Evolutionary conservation across 768 basidiomycete species (phyloP).

Genomic region (Xanthoconium stramineum): DNA sequence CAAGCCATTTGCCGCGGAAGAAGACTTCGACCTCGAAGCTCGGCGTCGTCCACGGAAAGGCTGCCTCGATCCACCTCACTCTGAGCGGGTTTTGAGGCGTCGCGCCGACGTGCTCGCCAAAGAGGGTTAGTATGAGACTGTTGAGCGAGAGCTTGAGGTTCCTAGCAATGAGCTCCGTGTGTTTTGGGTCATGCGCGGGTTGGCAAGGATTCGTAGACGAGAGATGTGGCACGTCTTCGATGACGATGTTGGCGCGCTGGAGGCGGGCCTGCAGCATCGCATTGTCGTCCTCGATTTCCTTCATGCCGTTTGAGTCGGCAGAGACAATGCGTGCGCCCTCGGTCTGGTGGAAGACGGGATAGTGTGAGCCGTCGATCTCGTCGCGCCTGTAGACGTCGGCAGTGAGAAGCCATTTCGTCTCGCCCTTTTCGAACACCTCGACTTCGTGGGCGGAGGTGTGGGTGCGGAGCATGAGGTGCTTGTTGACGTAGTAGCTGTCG

Average conservation of each 20-base stretch:
- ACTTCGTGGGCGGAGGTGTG: constrained; percentile 99
- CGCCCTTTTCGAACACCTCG: constrained; percentile 75
- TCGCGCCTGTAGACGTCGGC: constrained; percentile 98
- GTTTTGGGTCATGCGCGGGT: constrained; percentile 65
- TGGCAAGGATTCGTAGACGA: constrained; percentile 80
- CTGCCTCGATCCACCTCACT: constrained; percentile 96
- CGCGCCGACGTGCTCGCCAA: constrained; percentile 56
- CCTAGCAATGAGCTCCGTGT: constrained; percentile 70
- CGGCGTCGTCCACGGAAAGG: constrained; percentile 96
- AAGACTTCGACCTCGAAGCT: constrained; percentile 98
- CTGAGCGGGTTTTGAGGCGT: constrained; percentile 66
- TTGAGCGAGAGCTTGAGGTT: constrained; percentile 92
- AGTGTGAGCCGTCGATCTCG: constrained; percentile 96
- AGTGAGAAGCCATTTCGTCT: constrained; percentile 84
- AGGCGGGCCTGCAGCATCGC: constrained; percentile 56
- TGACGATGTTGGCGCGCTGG: constrained; percentile 70
- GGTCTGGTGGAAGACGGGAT: constrained; percentile 98
- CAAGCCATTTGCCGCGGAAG: constrained; percentile 95
- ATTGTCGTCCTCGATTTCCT: constrained; percentile 71
- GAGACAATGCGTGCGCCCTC: constrained; percentile 88
- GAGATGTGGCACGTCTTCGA: constrained; percentile 80
- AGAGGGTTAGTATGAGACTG: constrained; percentile 75
- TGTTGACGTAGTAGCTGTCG: constrained; percentile 96
- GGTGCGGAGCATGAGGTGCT: constrained; percentile 86
- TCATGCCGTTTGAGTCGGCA: constrained; percentile 52